Conservation (phyloP, 2,329 filamentous ascomycete genomes). For the Penicillium sp. region DNA sequence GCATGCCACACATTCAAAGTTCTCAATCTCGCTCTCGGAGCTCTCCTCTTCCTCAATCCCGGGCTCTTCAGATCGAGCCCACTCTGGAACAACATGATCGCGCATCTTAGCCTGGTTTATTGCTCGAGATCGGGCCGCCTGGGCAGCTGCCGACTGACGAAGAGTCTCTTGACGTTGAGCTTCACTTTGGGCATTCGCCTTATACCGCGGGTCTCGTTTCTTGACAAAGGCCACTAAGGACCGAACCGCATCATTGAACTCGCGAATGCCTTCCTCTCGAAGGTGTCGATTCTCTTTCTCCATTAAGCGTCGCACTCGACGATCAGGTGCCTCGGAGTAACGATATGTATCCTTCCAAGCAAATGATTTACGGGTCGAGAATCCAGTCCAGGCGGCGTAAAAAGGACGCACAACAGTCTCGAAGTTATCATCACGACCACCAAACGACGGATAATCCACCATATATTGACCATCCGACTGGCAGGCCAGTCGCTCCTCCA, state of each 20-base stretch:
- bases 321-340: conserved; percentile 82
- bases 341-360: conserved; percentile 86
- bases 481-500: conserved; percentile 76
- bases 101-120: conserved; percentile 75
- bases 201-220: conserved; percentile 86
- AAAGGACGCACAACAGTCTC: conserved; percentile 77
- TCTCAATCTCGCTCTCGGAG: conserved; percentile 52
- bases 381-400: conserved; percentile 77
- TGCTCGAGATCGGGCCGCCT: conserved; percentile 79
- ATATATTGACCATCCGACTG: conserved; percentile 64
- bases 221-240: conserved; percentile 84
- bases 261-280: conserved; percentile 76
- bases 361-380: conserved; percentile 82
- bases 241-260: conserved; percentile 91
- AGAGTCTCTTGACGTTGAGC: conserved; percentile 77
- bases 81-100: conserved; percentile 67
- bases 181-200: conserved; percentile 74
- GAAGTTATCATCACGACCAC: conserved; percentile 71
- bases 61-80: conserved; percentile 64
- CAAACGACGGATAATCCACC: conserved; percentile 78
- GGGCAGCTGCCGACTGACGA: conserved; percentile 75
- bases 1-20: conserved; percentile 65
- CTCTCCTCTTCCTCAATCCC: conserved; percentile 49
- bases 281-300: conserved; percentile 91
- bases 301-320: conserved; percentile 78